Evolutionary conservation across 768 basidiomycete species (phyloP), one percentile per base, ranked within the genome.

Genomic region (Boletus coccyginus): DNA sequence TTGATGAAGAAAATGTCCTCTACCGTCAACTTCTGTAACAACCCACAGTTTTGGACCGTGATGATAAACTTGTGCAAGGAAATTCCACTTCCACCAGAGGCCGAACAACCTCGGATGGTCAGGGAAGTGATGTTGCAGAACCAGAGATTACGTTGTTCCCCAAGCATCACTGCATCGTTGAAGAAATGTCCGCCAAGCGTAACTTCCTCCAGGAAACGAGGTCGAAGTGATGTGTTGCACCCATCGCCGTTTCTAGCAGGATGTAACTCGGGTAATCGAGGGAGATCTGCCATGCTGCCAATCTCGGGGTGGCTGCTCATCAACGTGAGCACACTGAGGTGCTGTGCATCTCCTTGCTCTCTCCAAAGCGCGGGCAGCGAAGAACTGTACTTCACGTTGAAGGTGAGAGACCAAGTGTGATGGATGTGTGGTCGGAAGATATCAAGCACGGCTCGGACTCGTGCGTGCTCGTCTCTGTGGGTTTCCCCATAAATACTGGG

Each of bases 1-100:
- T 59, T 46, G 57, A 42, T 21, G 17, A 59, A 59, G 21, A 33
- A 3, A 14, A 59, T 9, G 35, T 52, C 40, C 39, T 59, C 57
- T 8, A 59, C 35, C 5, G 39, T 46, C 39, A 59, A 31, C 33
- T 10, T 59, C 48, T 46, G n/a, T 21, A 59, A 19, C 9, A 21
- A 32, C 4, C 11, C 17, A 12, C 44, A 59, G 9, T 21, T 27
- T 41, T 59, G 40, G 14, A 58, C 21, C 9, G 19, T 32, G 8
- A 49, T 21, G 33, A 59, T 27, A 29, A 59, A 52, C 17, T 17
- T 10, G 33, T 52, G 32, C 35, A 59, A 29, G 39, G 58, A 59
- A 35, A 59, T 41, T 16, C 19, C 7, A 17, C 12, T 46, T n/a
- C 16, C 14, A 31, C 7, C 3, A 4, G 47, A 31, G 27, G 38